Evolutionary conservation across 306 rosid genomes (phyloP).

Genomic region (Dryas alaskensis): DNA sequence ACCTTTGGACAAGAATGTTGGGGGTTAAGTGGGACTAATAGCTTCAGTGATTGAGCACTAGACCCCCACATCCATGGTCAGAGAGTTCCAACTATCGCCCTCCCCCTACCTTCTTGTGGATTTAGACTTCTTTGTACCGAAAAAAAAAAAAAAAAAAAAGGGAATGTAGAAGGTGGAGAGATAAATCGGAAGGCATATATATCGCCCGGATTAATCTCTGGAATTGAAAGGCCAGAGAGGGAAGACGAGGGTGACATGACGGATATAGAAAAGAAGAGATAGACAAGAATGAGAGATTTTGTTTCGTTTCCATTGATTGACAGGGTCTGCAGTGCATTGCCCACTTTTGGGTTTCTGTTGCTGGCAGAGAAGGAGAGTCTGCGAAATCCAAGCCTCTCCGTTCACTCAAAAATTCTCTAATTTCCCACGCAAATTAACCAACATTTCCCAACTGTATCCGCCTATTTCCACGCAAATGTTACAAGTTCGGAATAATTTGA

Average conservation of each 20-base stretch:
- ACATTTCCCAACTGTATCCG: neutral
- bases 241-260: constrained; percentile 20
- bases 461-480: neutral
- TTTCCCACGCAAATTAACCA: constrained; percentile 9
- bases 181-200: neutral
- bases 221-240: neutral
- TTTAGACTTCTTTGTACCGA: neutral
- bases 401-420: neutral
- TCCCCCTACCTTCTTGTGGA: constrained; percentile 5
- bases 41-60: constrained; percentile 12
- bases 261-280: constrained; percentile 18
- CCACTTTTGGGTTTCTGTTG: constrained; percentile 12
- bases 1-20: constrained; percentile 32
- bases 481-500: too few species aligned
- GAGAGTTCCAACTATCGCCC: constrained; percentile 11
- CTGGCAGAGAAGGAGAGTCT: neutral
- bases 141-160: neutral
- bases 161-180: neutral
- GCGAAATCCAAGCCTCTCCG: constrained; percentile 37
- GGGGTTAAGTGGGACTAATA: constrained; percentile 25
- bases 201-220: constrained; percentile 29
- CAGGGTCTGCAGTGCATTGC: constrained; percentile 9
- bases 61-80: constrained; percentile 17
- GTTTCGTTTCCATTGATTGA: constrained; percentile 23
- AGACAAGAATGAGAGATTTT: constrained; percentile 1